These are phyloP conservation scores for Citrus mangshanensis DNA, from an alignment of 345 rosid species.

Conservation along the genomic window DNA sequence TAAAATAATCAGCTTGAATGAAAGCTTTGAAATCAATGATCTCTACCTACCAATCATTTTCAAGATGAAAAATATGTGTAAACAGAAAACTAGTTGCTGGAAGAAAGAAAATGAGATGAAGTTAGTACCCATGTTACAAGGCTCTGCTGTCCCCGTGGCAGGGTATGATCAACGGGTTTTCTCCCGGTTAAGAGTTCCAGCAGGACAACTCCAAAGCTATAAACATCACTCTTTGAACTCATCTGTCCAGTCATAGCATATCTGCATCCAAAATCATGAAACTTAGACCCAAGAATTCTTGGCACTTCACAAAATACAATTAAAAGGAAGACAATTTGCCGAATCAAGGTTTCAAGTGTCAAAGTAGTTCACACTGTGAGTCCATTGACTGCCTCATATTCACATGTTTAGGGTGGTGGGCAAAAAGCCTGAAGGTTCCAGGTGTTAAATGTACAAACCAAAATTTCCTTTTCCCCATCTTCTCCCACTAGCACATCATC, in stretches of 20 bases:
- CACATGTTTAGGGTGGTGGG: background rate
- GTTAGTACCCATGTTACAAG: conserved; percentile 73
- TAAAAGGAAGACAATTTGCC: background rate
- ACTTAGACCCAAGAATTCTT: background rate
- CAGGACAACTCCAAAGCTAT: conserved; percentile 80
- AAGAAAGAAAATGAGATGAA: background rate
- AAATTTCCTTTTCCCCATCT: background rate
- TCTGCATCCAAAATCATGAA: conserved; percentile 27
- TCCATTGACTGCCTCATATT: background rate
- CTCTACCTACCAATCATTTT: background rate
- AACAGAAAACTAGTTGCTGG: background rate
- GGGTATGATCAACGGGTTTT: conserved; percentile 82
- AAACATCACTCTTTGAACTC: conserved; percentile 77
- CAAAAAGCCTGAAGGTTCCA: background rate
- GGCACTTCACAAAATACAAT: background rate
- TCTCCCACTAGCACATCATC: background rate
- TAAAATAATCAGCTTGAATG: background rate
- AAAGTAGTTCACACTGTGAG: background rate
- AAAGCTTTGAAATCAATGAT: background rate
- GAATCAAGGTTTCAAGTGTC: background rate
- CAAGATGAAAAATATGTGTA: background rate
- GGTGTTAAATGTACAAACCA: background rate
- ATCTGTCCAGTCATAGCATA: conserved; percentile 81
- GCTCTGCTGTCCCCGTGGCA: conserved; percentile 84
- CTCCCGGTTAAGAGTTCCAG: conserved; percentile 80